These are phyloP conservation scores for Steccherinum ochraceum DNA, from an alignment of 768 basidiomycete genomes.

Conservation along the genomic window DNA sequence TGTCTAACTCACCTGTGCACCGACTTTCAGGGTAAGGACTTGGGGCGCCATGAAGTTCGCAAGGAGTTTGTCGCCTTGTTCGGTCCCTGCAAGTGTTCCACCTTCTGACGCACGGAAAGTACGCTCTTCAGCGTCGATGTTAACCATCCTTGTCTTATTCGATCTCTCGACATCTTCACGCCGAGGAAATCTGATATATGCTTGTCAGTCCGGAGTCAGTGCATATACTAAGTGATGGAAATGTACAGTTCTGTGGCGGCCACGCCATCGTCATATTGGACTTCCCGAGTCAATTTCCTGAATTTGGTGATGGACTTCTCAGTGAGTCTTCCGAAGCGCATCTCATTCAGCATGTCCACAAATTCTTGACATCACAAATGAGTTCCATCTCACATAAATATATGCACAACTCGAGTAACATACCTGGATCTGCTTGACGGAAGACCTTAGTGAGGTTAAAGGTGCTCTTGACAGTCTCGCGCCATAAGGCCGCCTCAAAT, in stretches of 20 bases:
- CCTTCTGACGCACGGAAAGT: constrained; percentile 57
- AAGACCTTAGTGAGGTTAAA: constrained; percentile 96
- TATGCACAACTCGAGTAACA: constrained; percentile 14
- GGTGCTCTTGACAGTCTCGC: constrained; percentile 62
- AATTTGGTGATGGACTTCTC: constrained; percentile 64
- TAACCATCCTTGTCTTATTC: constrained; percentile 62
- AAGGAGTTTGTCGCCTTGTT: constrained; percentile 71
- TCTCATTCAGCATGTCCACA: constrained; percentile 95
- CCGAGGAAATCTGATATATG: constrained; percentile 66
- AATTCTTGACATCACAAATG: constrained; percentile 48
- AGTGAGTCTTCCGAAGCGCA: constrained; percentile 83
- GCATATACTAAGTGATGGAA: background rate
- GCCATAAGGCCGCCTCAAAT: constrained; percentile 85
- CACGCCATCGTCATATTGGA: constrained; percentile 73
- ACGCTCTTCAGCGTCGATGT: constrained; percentile 46
- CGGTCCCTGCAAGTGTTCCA: constrained; percentile 45
- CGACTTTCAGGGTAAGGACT: constrained; percentile 60
- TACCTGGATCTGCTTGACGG: constrained; percentile 87
- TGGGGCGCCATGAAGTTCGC: constrained; percentile 87
- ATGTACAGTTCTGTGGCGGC: constrained; percentile 83
- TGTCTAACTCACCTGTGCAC: constrained; percentile 62
- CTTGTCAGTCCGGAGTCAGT: background rate
- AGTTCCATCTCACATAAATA: background rate
- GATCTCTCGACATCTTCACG: constrained; percentile 89
- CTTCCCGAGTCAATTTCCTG: constrained; percentile 58